Evolutionary conservation across 192 early-diverging fungal species (phyloP), one percentile per base, ranked within the genome.

Genomic region (Umbelopsis vinacea): DNA sequence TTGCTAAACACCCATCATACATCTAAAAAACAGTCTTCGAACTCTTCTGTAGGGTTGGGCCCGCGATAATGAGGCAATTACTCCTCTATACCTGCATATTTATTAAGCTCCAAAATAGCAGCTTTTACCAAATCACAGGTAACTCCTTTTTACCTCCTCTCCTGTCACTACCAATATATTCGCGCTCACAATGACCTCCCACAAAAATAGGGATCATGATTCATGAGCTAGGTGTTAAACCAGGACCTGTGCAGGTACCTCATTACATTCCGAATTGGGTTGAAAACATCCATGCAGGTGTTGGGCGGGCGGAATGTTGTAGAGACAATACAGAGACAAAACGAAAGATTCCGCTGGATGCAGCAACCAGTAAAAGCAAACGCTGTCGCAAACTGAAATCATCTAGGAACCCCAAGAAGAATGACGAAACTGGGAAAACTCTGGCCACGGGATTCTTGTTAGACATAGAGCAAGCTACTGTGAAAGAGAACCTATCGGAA

Each of bases 101-200:
- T 70, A 73, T 69, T 3, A 66, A 69, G 22, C 57, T 81, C 10
- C 66, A 72, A 6, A 81, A 81, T 48, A 81, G 76, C 40, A 74
- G 79, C 67, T 81, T 77, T 40, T 81, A 76, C 15, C 79, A 81
- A 23, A 72, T 81, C 46, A 81, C 79, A 33, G 79, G 79, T 6
- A 70, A 66, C 15, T 19, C 74, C 2, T 53, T 76, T 19, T 70
- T 29, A n/a, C 3, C 38, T 43, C 40, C 6, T 11, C 11, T 43
- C 40, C 40, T 24, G 23, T 54, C 53, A 9, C 0, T 9, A 24
- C 6, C 0, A 4, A 26, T 26, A 0, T 4, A 24, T 6, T 54
- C 21, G 12, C 23, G 1, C 5, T 54, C 23, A 29, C 2, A 22
- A n/a, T 63, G 14, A 38, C 35, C 15, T 50, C 48, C 17, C 19